phyloP scores from a whole-genome alignment of 176 grass and related monocot species.

The Eleusine indica region DNA sequence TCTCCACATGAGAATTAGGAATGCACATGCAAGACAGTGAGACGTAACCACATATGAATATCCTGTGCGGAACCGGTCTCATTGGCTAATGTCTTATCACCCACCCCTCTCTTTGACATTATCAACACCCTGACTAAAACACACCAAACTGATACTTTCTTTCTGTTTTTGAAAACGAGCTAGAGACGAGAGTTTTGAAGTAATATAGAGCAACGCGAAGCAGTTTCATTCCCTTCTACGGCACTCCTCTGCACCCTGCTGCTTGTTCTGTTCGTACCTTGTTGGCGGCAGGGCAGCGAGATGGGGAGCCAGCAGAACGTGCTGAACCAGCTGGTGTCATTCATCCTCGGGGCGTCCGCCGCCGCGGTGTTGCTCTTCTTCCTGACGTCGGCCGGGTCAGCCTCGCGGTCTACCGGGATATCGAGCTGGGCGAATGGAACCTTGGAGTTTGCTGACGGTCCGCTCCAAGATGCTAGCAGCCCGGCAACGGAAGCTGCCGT shows the following conservation, averaged over 20 bases:
- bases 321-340: conserved; percentile 60
- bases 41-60: background rate
- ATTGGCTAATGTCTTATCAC: conserved; percentile 25
- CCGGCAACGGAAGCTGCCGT: background rate
- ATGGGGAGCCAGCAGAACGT: conserved; percentile 53
- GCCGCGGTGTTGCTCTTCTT: conserved; percentile 65
- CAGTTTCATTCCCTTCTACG: conserved; percentile 38
- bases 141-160: background rate
- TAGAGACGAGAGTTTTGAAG: background rate
- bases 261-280: background rate
- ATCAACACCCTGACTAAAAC: conserved; percentile 12
- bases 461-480: conserved; percentile 2
- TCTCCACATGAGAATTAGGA: conserved; percentile 19
- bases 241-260: background rate
- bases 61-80: conserved; percentile 25
- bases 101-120: conserved; percentile 23
- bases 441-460: background rate
- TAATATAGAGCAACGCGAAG: background rate
- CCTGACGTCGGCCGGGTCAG: conserved; percentile 36
- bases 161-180: background rate
- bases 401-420: conserved; percentile 4
- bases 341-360: conserved; percentile 64
- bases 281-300: background rate
- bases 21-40: conserved; percentile 24
- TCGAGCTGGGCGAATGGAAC: conserved; percentile 54